A percentile compares a stretch with the other conserved stretches of the same genome.
Evolutionary conservation across 768 basidiomycete species (phyloP).

Genomic region (Tylopilus felleus): DNA sequence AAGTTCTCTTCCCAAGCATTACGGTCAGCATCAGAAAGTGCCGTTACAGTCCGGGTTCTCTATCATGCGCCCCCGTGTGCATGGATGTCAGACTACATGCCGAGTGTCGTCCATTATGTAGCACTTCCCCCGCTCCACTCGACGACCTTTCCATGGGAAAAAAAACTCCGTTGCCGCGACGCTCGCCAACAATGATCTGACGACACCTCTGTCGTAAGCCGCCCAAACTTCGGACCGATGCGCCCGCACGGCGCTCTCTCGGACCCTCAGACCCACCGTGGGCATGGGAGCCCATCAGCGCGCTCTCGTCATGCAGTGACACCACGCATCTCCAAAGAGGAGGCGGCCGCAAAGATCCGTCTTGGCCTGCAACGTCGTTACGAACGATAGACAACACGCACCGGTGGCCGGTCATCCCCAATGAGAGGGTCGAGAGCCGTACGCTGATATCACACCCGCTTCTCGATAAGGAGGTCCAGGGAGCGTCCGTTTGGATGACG

Average conservation of each 20-base stretch:
- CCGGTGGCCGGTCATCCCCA: neutral
- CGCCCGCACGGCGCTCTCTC: neutral
- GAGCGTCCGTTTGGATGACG: no score
- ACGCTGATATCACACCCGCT: no score
- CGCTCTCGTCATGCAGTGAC: neutral
- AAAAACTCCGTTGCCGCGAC: neutral
- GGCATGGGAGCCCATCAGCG: neutral
- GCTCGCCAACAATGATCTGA: neutral
- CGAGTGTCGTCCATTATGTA: neutral
- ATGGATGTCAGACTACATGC: neutral
- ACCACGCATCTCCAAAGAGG: no score
- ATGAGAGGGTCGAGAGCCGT: no score
- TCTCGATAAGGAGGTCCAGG: no score
- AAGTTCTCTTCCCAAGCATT: neutral
- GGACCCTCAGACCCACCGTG: neutral
- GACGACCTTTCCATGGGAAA: neutral
- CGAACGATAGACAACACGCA: no score
- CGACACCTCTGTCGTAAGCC: neutral
- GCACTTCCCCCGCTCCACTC: no score
- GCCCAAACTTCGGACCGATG: neutral
- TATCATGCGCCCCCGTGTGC: neutral
- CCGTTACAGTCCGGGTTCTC: neutral
- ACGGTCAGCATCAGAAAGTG: neutral
- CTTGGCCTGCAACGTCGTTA: no score
- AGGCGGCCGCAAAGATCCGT: no score